Base-by-base conservation (phyloP, 163 green algal genomes). In the Scenedesmus sp. region DNA sequence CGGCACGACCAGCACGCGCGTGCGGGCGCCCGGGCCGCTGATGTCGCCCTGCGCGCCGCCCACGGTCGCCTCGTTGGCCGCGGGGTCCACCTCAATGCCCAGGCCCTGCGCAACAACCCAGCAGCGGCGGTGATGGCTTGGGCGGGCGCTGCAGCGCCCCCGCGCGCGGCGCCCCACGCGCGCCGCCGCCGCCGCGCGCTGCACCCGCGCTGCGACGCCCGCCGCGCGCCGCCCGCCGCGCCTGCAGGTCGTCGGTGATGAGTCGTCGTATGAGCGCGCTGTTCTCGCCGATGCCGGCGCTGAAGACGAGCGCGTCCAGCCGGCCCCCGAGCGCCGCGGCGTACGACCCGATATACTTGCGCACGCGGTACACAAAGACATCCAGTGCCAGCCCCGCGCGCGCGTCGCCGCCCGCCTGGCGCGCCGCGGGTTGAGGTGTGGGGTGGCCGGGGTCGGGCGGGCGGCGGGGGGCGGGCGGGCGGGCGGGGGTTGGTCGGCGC, bases 331-430 rank as follows among this genome's bases (percentile, higher is more conserved):
- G 86, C 9, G 90, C 80, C 2, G 93, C 67, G 26, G 91, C 58
- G 79, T 97, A 98, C 0, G 89, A 84, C 0, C 95, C 95, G 11
- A 98, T 48, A 76, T 98, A 98, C 81, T 98, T 98, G 62, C 88
- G 83, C 22, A 97, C 75, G 9, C 95, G 83, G 70, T 92, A 87
- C 17, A 93, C 77, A 75, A 92, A 95, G 63, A 96, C 89, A 74
- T 91, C 84, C 56, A 94, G 45, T 0, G 85, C 87, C 26, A 91
- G 87, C n/a, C 18, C 7, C 0, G 72, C 42, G 11, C 24, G n/a
- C 13, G 42, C 58, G 29, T 80, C 71, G n/a, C 71, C 71, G 20
- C 44, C 60, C 20, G 42, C 58, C 71, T 80, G 60, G 56, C n/a
- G n/a, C n/a, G n/a, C n/a, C n/a, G n/a, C n/a, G n/a, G n/a, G n/a